Base-by-base conservation (phyloP, 345 rosid genomes). In the Brassica juncea region DNA sequence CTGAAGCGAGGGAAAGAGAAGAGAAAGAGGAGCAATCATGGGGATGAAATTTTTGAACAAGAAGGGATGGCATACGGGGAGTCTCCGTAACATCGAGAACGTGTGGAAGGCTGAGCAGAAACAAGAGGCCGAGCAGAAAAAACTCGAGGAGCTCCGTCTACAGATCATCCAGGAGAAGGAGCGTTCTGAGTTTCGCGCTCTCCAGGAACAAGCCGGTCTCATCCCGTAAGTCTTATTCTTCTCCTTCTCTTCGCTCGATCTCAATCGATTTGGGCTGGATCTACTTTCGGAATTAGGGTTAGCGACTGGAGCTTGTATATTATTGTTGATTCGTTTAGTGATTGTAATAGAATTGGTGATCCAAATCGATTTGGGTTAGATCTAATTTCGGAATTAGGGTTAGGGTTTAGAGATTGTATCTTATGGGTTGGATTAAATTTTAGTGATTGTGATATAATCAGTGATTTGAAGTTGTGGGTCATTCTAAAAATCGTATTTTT, bases 61-160 rank as follows among this genome's bases (percentile, higher is more conserved):
- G 96, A 95, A 95, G 86, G 99, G 99, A 81, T 95, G 96, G 99
- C 99, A 93, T 80, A 90, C 98, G 32, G 99, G 99, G 32, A 95
- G 97, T 86, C 83, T 95, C 47, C 87, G 99, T 80, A 95, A 93
- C 88, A 87, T 93, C 62, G 99, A 95, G 84, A 95, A 84, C 83
- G 98, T 93, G n/a, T 95, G 97, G 99, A 93, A 93, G 77, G 98
- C 99, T n/a, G 98, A 95, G 85, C 99, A 93, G 85, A 95, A 95
- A 81, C 96, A 91, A 77, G 97, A 89, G 0, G 91, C 93, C 8
- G 99, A 95, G 85, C 89, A 95, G 90, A 93, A 91, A 83, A 95
- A 93, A 80, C 86, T 92, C 79, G 98, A 93, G 58, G 99, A 95
- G 87, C 92, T 95, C 65, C 92, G 94, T 79, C 90, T 93, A 75